Evolutionary conservation across 257 asterid species (phyloP).

Genomic region (Fraxinus excelsior): DNA sequence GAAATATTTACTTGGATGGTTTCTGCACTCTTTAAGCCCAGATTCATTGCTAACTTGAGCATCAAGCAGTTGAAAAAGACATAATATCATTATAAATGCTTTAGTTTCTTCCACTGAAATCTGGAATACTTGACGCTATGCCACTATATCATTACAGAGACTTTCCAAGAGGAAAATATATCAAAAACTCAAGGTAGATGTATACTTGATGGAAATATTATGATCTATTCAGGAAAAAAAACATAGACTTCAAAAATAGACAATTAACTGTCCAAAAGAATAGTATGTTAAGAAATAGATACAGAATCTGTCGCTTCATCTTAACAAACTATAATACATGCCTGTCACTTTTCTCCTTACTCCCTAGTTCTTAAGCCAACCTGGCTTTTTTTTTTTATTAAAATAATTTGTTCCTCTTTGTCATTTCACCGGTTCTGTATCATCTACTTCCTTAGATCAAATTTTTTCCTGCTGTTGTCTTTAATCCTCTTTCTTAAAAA

Average conservation of each 20-base stretch:
- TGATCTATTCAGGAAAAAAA: neutral
- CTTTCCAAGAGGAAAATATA: neutral
- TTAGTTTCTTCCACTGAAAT: neutral
- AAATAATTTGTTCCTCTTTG: neutral
- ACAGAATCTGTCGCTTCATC: neutral
- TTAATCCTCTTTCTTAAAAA: neutral
- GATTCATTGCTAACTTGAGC: neutral
- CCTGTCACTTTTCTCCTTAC: neutral
- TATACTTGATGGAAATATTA: neutral
- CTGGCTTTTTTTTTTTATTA: neutral
- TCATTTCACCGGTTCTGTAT: too few relatives aligned
- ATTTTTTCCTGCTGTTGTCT: too few relatives aligned
- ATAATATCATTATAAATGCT: neutral
- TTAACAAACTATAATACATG: neutral
- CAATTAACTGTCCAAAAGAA: neutral
- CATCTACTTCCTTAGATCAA: too few relatives aligned
- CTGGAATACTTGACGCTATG: neutral
- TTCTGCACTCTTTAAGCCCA: neutral
- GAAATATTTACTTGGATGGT: neutral
- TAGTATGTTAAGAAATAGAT: neutral
- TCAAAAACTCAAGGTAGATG: neutral
- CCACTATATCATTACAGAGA: neutral
- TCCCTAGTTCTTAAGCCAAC: neutral
- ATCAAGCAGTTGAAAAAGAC: neutral
- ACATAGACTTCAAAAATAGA: neutral